Conservation (phyloP, 352 stramenopile species). For the Pythium chondricola region DNA sequence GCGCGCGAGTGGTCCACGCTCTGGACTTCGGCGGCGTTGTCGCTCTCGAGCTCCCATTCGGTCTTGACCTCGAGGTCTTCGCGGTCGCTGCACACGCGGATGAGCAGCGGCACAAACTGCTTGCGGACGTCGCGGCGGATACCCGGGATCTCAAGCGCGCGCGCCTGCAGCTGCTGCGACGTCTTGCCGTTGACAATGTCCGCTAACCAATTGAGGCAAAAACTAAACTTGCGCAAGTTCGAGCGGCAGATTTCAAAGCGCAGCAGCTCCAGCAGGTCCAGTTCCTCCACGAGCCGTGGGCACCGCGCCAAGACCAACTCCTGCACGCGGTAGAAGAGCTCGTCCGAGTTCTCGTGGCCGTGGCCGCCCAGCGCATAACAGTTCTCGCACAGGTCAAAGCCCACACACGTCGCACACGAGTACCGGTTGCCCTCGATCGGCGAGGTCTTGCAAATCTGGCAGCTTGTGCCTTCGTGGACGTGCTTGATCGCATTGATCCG, state of each 20-base stretch:
- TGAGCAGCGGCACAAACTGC: constrained; percentile 73
- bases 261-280: constrained; percentile 73
- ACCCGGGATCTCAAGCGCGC: constrained; percentile 70
- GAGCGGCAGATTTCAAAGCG: constrained; percentile 83
- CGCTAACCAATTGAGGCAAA: constrained; percentile 78
- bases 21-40: constrained; percentile 58
- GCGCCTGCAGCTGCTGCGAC: constrained; percentile 63
- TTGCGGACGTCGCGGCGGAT: constrained; percentile 76
- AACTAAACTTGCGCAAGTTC: constrained; percentile 83
- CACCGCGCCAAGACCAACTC: constrained; percentile 69
- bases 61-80: constrained; percentile 82
- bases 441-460: constrained; percentile 74
- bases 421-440: constrained; percentile 74
- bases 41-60: constrained; percentile 79
- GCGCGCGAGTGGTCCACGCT: constrained; percentile 37
- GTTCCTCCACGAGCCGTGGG: constrained; percentile 46
- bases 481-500: constrained; percentile 63
- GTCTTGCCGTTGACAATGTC: constrained; percentile 78
- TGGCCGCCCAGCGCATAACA: constrained; percentile 80
- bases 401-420: constrained; percentile 71
- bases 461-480: constrained; percentile 68
- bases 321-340: constrained; percentile 78
- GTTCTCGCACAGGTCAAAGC: constrained; percentile 75
- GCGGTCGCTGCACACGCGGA: constrained; percentile 69
- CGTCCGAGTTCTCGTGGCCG: constrained; percentile 79